Evolutionary conservation across 305 asterid genomes (phyloP).

Genomic region (Caryopteris hybrid): DNA sequence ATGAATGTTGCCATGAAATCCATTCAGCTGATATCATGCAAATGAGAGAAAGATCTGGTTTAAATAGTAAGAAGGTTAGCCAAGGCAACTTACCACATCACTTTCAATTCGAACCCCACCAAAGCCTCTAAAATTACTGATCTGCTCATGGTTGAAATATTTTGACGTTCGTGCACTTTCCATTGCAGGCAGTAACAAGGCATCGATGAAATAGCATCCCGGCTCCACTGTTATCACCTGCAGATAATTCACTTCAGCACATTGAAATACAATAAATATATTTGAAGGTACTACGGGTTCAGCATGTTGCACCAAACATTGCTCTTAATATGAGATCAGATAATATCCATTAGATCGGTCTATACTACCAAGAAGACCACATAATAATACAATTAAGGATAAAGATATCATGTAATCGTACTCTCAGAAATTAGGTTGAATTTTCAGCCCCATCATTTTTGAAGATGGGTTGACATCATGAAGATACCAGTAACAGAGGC

Average conservation of each 20-base stretch:
- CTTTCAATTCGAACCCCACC: constrained; percentile 99
- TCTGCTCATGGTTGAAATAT: constrained; percentile 66
- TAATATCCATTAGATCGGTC: background rate
- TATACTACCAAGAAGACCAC: background rate
- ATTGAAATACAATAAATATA: background rate
- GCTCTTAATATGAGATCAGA: constrained; percentile 20
- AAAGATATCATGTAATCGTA: background rate
- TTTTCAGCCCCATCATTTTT: background rate
- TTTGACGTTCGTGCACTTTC: constrained; percentile 54
- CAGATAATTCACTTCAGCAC: constrained; percentile 18
- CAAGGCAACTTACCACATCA: constrained; percentile 63
- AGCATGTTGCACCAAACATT: background rate
- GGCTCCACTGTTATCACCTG: constrained; percentile 99
- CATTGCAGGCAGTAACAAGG: constrained; percentile 86
- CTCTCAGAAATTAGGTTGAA: background rate
- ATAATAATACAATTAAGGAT: background rate
- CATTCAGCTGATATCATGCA: constrained; percentile 2
- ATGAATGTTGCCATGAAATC: background rate
- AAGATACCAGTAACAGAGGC: background rate
- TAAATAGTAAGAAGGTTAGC: constrained; percentile 18
- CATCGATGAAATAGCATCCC: constrained; percentile 94
- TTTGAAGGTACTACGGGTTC: background rate
- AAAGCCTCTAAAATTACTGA: constrained; percentile 62
- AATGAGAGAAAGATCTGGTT: background rate
- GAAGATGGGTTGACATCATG: background rate